A percentile compares a stretch with the other conserved stretches of the same genome.
These are phyloP conservation scores for Plantago rigida DNA, from an alignment of 305 asterid species.

Conservation along the genomic window DNA sequence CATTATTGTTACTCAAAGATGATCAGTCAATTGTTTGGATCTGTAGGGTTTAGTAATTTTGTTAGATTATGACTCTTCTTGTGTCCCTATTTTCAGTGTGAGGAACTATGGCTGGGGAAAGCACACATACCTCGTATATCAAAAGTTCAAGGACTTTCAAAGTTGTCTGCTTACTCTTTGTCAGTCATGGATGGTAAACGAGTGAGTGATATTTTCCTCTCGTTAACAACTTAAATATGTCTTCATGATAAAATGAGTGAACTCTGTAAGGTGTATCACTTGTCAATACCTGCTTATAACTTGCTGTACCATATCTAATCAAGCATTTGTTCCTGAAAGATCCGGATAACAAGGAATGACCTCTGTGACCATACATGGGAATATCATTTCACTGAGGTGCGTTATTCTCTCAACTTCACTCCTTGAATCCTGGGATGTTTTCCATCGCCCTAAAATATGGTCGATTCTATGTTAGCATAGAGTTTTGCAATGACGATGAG, in stretches of 20 bases:
- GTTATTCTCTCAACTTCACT: conserved; percentile 11
- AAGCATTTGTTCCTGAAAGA: conserved; percentile 38
- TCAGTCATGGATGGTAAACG: conserved; percentile 62
- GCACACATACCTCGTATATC: conserved; percentile 70
- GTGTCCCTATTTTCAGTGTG: conserved; percentile 42
- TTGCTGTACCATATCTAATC: conserved; percentile 23
- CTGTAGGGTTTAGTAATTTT: conserved; percentile 1
- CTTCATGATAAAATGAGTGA: background rate
- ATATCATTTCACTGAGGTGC: conserved; percentile 66
- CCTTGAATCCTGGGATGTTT: background rate
- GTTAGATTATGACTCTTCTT: background rate
- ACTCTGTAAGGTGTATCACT: background rate
- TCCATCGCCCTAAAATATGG: background rate
- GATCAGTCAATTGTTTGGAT: background rate
- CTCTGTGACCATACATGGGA: conserved; percentile 74
- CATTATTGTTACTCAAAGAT: too few species aligned
- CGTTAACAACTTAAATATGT: background rate
- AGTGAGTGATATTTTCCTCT: conserved; percentile 35
- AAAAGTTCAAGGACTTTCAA: conserved; percentile 46
- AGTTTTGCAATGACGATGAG: background rate
- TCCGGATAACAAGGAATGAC: conserved; percentile 58
- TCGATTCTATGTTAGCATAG: too few species aligned
- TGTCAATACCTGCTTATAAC: background rate
- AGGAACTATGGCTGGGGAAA: conserved; percentile 65
- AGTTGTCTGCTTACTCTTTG: conserved; percentile 47